Conservation (phyloP, 2,329 filamentous ascomycete genomes). For the Colletotrichum sp. region DNA sequence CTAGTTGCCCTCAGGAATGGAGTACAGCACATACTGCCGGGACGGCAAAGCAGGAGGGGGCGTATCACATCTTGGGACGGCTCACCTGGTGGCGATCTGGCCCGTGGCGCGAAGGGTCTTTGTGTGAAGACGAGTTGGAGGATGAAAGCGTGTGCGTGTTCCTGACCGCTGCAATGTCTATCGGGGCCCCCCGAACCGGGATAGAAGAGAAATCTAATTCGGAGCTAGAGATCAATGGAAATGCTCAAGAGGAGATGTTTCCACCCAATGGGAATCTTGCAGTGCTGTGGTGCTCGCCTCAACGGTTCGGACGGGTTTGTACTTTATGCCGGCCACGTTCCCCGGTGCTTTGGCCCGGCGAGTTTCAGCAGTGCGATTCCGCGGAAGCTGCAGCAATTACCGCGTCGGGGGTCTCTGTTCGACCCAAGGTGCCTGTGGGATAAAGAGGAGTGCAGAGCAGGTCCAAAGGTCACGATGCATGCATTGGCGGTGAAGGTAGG, state of each 20-base stretch:
- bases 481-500: background rate
- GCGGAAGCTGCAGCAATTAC: background rate
- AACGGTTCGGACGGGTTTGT: background rate
- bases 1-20: slow-evolving; percentile 5
- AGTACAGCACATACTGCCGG: slow-evolving; percentile 13
- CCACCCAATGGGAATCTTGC: background rate
- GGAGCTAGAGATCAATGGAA: background rate
- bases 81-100: background rate
- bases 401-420: background rate
- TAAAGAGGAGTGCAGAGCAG: background rate
- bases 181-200: background rate
- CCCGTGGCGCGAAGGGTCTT: background rate
- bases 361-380: slow-evolving; percentile 1
- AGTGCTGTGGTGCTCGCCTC: background rate
- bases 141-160: background rate
- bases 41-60: background rate
- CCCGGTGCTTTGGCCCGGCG: slow-evolving; percentile 4
- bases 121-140: background rate
- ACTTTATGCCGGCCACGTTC: background rate
- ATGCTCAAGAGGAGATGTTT: background rate
- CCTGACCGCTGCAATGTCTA: background rate
- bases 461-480: background rate
- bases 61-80: background rate
- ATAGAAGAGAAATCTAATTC: background rate
- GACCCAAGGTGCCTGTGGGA: background rate